These are phyloP conservation scores for Ceratocystis eucalypticola DNA, from an alignment of 2,329 filamentous ascomycete genomes.

Conservation along the genomic window DNA sequence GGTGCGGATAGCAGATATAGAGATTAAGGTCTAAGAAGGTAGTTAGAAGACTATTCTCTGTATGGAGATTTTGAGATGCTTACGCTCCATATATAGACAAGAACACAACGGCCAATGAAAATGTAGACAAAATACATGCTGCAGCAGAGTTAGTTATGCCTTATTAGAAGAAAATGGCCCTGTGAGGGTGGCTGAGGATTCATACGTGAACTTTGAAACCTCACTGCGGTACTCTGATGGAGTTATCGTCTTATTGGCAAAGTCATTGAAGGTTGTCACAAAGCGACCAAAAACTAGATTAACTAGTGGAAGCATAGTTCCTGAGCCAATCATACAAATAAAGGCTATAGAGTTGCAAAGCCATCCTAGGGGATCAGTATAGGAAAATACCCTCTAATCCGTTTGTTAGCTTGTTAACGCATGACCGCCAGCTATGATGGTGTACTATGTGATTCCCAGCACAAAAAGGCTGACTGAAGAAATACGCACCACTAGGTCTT, in stretches of 20 bases:
- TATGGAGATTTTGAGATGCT: constrained; percentile 11
- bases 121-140: constrained; percentile 42
- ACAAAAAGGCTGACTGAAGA: neutral
- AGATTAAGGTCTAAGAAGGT: constrained; percentile 26
- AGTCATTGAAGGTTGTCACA: constrained; percentile 43
- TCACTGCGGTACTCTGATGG: constrained; percentile 35
- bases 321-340: constrained; percentile 28
- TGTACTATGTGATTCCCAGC: neutral
- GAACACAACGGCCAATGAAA: constrained; percentile 39
- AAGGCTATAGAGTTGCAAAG: constrained; percentile 27
- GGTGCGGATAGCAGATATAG: constrained; percentile 28
- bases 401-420: neutral
- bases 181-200: constrained; percentile 16
- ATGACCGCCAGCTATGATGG: neutral
- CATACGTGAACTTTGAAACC: constrained; percentile 35
- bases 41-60: neutral
- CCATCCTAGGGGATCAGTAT: constrained; percentile 30
- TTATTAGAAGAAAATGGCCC: too few relatives aligned
- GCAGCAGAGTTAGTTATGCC: too few relatives aligned
- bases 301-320: constrained; percentile 38
- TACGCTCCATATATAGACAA: constrained; percentile 44
- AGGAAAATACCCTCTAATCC: constrained; percentile 28
- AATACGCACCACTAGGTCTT: neutral
- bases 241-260: constrained; percentile 33
- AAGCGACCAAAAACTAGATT: constrained; percentile 44